These are phyloP conservation scores for Saccharomycopsis selenospora DNA, from an alignment of 805 yeast genomes.

Conservation along the genomic window DNA sequence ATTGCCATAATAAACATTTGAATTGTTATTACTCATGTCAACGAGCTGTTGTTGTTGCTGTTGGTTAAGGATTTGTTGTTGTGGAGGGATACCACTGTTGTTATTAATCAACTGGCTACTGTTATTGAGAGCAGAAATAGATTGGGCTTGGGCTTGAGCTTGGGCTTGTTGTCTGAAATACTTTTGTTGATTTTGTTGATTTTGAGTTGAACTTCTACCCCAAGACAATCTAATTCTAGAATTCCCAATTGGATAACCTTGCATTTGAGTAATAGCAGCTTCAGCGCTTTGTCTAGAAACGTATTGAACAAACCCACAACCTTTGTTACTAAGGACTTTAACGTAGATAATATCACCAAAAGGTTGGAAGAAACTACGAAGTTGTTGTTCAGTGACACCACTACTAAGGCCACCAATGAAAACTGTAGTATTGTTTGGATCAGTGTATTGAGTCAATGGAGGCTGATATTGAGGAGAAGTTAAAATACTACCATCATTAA, in stretches of 20 bases:
- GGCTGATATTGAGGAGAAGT: slow-evolving; percentile 40
- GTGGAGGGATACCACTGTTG: slow-evolving; percentile 16
- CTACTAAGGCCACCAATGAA: slow-evolving; percentile 60
- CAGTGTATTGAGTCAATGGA: slow-evolving; percentile 57
- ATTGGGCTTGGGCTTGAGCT: not conserved
- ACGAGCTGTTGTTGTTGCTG: slow-evolving; percentile 14
- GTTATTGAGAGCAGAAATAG: slow-evolving; percentile 25
- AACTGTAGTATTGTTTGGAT: slow-evolving; percentile 75
- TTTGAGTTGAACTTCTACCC: slow-evolving; percentile 55
- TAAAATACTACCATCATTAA: not conserved
- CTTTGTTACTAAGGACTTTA: slow-evolving; percentile 64
- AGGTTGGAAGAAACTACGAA: slow-evolving; percentile 50
- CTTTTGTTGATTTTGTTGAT: slow-evolving; percentile 21
- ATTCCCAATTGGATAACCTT: slow-evolving; percentile 82
- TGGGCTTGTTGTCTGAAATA: slow-evolving; percentile 18
- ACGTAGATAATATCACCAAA: slow-evolving; percentile 75
- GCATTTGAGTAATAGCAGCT: slow-evolving; percentile 77
- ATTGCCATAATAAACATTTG: not conserved
- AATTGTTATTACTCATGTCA: not conserved
- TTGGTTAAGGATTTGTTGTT: slow-evolving; percentile 14
- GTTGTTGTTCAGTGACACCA: slow-evolving; percentile 51
- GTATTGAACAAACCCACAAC: slow-evolving; percentile 85
- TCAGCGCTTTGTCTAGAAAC: slow-evolving; percentile 76
- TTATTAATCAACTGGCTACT: slow-evolving; percentile 24
- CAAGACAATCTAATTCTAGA: slow-evolving; percentile 78